Evolutionary conservation across 2,329 filamentous ascomycete genomes (phyloP).

Genomic region (Biscogniauxia marginata): DNA sequence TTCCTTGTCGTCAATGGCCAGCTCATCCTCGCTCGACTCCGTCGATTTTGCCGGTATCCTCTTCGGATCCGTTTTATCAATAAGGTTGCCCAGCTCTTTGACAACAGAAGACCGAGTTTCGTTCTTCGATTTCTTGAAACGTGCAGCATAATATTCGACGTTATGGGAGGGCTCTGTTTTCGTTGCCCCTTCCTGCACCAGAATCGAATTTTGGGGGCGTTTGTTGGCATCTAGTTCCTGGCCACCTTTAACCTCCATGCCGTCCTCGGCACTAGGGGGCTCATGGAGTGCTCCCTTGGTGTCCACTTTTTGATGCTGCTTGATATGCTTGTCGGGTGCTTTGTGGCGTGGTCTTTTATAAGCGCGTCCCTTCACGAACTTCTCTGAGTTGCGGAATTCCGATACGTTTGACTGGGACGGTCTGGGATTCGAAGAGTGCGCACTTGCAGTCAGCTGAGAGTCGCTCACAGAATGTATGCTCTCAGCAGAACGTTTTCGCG

Average conservation of each 20-base stretch:
- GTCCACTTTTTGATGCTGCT: neutral
- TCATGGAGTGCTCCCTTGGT: neutral
- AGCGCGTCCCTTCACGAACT: neutral
- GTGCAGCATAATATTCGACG: too few species aligned
- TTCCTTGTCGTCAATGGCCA: conserved; percentile 18
- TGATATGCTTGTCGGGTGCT: neutral
- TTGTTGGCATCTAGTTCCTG: neutral
- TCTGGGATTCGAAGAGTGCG: conserved; percentile 13
- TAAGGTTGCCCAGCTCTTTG: conserved; percentile 4
- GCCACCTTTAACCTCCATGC: neutral
- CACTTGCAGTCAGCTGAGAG: conserved; percentile 16
- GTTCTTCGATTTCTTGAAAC: too few species aligned
- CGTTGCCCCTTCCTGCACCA: neutral
- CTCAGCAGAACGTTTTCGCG: conserved; percentile 22
- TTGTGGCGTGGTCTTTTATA: neutral
- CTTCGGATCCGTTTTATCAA: conserved; percentile 13
- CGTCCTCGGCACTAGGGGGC: neutral
- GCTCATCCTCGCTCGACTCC: conserved; percentile 23
- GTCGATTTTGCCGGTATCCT: neutral
- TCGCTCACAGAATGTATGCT: conserved; percentile 15
- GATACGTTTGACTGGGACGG: conserved; percentile 3
- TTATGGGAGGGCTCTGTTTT: neutral
- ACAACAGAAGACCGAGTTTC: neutral
- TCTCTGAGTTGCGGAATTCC: conserved; percentile 13
- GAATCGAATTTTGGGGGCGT: neutral